A percentile compares a stretch with the other conserved stretches of the same genome.
Evolutionary conservation across 192 early-diverging fungal genomes (phyloP).

Genomic region (Gonapodya prolifera): DNA sequence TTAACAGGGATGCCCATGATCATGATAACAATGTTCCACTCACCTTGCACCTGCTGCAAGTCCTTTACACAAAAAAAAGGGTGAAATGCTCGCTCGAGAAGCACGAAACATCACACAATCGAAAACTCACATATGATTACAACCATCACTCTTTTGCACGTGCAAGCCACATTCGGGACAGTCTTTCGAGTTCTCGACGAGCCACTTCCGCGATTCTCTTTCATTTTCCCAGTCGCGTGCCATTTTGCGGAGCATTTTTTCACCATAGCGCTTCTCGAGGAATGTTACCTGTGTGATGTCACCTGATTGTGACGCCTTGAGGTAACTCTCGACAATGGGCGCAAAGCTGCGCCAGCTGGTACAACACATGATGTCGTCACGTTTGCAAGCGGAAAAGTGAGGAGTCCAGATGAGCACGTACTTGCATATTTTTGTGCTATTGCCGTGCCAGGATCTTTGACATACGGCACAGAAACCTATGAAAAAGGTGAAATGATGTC

Average conservation of each 20-base stretch:
- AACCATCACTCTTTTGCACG: background rate
- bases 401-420: background rate
- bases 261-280: background rate
- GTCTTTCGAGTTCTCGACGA: background rate
- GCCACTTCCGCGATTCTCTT: background rate
- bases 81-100: no score
- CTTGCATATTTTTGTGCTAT: background rate
- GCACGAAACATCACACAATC: no score
- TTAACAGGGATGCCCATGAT: no score
- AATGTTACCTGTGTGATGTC: background rate
- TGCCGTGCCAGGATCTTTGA: background rate
- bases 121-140: constrained; percentile 1
- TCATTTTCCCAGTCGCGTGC: background rate
- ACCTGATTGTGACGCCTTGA: background rate
- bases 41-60: background rate
- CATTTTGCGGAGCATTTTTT: background rate
- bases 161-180: background rate
- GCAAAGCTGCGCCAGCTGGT: background rate
- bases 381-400: background rate
- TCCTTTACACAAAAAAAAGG: no score
- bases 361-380: no score
- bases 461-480: background rate
- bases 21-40: no score
- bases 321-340: background rate
- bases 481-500: background rate